Evolutionary conservation across 495 filamentous ascomycete genomes (phyloP), one percentile per base, ranked within the genome.

Genomic region (Cryomyces minteri): DNA sequence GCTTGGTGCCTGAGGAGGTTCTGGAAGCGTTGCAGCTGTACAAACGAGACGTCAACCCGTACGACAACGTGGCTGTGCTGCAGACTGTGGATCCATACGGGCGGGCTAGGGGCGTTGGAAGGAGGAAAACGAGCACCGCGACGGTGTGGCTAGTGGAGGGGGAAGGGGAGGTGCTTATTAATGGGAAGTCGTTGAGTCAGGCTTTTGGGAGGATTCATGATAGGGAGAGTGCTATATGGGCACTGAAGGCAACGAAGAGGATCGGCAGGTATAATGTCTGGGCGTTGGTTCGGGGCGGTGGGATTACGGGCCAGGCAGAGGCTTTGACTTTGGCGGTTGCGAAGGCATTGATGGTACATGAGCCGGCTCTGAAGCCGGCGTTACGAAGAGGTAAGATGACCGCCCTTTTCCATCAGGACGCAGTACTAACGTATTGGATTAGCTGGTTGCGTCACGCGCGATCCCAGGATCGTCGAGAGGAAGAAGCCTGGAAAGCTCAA

Each of bases 241-340:
- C 92, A 4, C 60, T 96, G 54, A 80, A 85, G 49, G 72, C 74
- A 40, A 88, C 87, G 32, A 66, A 76, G n/a, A 69, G 90, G 44
- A 58, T 93, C 47, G 86, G 93, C 62, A 95, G 92, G 62, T 99
- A 99, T 66, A 99, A 99, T 58, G 83, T 94, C 9, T 99, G 82
- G 80, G 84, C 77, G 44, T 66, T 77, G 8, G 82, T 86, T 4
- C 67, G 64, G 36, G 90, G 90, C 33, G 90, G 90, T 46, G 90
- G 90, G 51, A 78, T 77, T 28, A 99, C 90, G 7, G 90, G 90
- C 4, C 90, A 99, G 64, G 92, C 90, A 7, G 90, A 96, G 65
- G 87, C 90, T 28, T 73, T 94, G 51, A 93, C 92, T 43, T 64
- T 99, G 69, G 90, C 80, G n/a, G 71, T 93, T 60, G 82, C 80